Evolutionary conservation across 306 rosid genomes (phyloP).

Genomic region (Crataegus laevigata): DNA sequence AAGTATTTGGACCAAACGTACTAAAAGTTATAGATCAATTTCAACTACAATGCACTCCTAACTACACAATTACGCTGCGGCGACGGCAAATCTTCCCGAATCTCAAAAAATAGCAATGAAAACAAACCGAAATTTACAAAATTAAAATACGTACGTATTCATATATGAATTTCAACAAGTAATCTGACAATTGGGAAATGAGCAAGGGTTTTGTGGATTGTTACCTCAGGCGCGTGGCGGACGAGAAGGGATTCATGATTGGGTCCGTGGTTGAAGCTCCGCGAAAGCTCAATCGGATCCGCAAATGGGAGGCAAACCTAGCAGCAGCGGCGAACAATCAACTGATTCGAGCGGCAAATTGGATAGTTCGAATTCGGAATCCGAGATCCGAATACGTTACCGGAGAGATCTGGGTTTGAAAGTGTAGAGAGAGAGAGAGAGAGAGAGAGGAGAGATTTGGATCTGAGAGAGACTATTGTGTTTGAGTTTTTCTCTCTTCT

Average conservation of each 20-base stretch:
- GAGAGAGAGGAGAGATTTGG: slow-evolving; percentile 34
- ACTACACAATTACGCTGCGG: neutral
- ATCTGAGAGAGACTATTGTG: slow-evolving; percentile 45
- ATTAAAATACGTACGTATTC: neutral
- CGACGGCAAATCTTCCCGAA: neutral
- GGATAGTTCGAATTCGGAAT: slow-evolving; percentile 20
- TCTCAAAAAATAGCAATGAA: neutral
- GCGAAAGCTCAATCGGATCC: slow-evolving; percentile 54
- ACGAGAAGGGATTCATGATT: slow-evolving; percentile 92
- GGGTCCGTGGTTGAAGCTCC: slow-evolving; percentile 37
- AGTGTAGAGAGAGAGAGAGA: neutral
- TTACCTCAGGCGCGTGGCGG: slow-evolving; percentile 95
- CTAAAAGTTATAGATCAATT: neutral
- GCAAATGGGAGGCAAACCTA: slow-evolving; percentile 7
- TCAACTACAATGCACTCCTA: neutral
- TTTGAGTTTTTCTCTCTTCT: neutral
- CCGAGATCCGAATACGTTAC: slow-evolving; percentile 48
- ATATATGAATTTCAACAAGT: neutral
- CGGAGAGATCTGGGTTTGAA: slow-evolving; percentile 20
- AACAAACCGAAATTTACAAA: neutral
- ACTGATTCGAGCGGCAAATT: slow-evolving; percentile 9
- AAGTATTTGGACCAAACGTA: neutral
- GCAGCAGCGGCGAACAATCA: slow-evolving; percentile 17
- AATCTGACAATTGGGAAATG: slow-evolving; percentile 24
- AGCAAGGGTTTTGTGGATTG: slow-evolving; percentile 19